Evolutionary conservation across 129 eudicot species (phyloP), one percentile per base, ranked within the genome.

Genomic region (Helianthus annuus): DNA sequence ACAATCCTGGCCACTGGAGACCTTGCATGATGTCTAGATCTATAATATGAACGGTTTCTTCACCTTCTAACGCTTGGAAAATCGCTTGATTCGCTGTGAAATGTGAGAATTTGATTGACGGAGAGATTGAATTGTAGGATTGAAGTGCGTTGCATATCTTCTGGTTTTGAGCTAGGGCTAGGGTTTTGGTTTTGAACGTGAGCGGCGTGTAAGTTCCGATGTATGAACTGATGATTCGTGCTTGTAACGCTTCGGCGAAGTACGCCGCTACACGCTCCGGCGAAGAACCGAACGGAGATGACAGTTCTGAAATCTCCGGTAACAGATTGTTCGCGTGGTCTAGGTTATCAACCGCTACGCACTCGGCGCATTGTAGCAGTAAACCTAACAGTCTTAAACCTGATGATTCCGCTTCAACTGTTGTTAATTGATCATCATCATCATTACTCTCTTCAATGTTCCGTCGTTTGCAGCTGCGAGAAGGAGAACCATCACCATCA

Each of bases 1-100:
- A 92, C 73, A 92, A 55, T 15, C 96, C 97, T 5, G 96, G 97
- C 97, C 96, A 92, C 52, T 92, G 97, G 22, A 92, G 91, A 10
- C 97, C 97, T 79, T 92, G 97, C 97, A 89, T 92, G 24, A 92
- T 85, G 75, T 92, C 96, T 11, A 92, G 83, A 76, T 92, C 97
- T 77, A 92, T 89, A 64, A 92, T 83, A 62, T 92, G 97, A 39
- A 92, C 96, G n/a, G 79, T 81, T 13, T 92, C 97, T 73, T 85
- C 87, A 12, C 83, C 83, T 73, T 89, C 89, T 15, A 92, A 54
- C 4, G 96, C 93, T 58, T 86, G 89, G 11, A 80, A 88, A 15
- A 92, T 92, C 7, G 97, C 96, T 19, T 92, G 96, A 51, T 89
- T 92, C 10, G 97, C 89, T 1, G 97, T 92, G 79, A 89, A 92